Conservation (phyloP, 192 early-diverging fungal genomes). For the Entomortierella chlamydospora region DNA sequence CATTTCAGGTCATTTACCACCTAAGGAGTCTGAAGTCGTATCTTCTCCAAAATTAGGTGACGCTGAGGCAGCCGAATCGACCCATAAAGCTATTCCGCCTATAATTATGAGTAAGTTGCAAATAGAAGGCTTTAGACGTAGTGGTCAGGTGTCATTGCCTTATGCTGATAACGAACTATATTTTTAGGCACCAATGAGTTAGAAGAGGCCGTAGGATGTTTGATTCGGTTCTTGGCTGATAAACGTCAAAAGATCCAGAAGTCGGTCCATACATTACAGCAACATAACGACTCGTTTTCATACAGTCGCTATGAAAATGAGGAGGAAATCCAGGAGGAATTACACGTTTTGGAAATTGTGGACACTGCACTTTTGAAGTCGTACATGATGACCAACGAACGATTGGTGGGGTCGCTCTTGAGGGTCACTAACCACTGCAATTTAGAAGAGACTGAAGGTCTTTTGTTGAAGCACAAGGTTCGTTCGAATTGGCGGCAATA, state of each 20-base stretch:
- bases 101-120: slow-evolving; percentile 43
- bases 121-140: background rate
- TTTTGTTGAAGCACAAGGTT: slow-evolving; percentile 82
- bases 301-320: slow-evolving; percentile 47
- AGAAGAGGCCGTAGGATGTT: slow-evolving; percentile 65
- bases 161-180: background rate
- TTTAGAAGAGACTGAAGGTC: slow-evolving; percentile 81
- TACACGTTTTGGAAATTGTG: slow-evolving; percentile 71
- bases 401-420: slow-evolving; percentile 91
- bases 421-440: slow-evolving; percentile 92
- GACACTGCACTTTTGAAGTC: slow-evolving; percentile 93
- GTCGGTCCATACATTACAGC: slow-evolving; percentile 43
- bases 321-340: slow-evolving; percentile 38
- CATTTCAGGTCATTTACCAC: slow-evolving; percentile 71
- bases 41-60: slow-evolving; percentile 47
- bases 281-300: slow-evolving; percentile 37
- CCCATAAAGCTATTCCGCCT: slow-evolving; percentile 19
- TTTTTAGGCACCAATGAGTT: slow-evolving; percentile 68
- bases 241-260: slow-evolving; percentile 82
- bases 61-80: slow-evolving; percentile 15
- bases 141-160: background rate
- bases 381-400: slow-evolving; percentile 87
- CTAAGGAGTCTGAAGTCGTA: slow-evolving; percentile 24
- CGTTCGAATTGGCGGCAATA: background rate
- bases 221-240: slow-evolving; percentile 91